phyloP scores from a whole-genome alignment of 345 rosid genomes.

The Fremontodendron californicum region DNA sequence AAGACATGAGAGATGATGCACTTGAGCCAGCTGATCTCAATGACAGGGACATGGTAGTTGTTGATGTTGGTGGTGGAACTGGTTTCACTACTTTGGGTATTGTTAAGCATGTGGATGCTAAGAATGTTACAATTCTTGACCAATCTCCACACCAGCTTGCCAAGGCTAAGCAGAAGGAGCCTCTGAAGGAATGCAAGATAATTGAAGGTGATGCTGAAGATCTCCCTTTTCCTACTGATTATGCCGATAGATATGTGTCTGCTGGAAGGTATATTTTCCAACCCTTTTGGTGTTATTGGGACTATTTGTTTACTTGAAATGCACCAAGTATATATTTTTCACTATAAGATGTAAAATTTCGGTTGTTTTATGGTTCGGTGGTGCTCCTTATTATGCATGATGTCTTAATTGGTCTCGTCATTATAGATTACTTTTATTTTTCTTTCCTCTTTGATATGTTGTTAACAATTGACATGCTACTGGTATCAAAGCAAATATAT shows the following conservation, averaged over 20 bases:
- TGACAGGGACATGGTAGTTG: slow-evolving; percentile 64
- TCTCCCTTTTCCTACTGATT: slow-evolving; percentile 80
- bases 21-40: slow-evolving; percentile 91
- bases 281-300: background rate
- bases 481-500: background rate
- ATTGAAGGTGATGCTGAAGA: slow-evolving; percentile 97
- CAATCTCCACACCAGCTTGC: slow-evolving; percentile 99
- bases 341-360: background rate
- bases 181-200: slow-evolving; percentile 85
- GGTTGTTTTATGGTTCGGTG: background rate
- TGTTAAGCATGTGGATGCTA: slow-evolving; percentile 87
- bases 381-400: background rate
- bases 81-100: slow-evolving; percentile 95
- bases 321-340: background rate
- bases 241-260: slow-evolving; percentile 90
- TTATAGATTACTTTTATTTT: background rate
- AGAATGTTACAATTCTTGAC: slow-evolving; percentile 91
- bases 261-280: slow-evolving; percentile 69
- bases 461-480: background rate
- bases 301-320: background rate
- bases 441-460: background rate
- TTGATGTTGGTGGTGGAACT: slow-evolving; percentile 97
- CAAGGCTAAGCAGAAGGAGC: slow-evolving; percentile 89
- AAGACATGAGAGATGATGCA: slow-evolving; percentile 96
- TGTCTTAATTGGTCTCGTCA: background rate